Conservation (phyloP, 257 asterid species). For the Prunella vulgaris region DNA sequence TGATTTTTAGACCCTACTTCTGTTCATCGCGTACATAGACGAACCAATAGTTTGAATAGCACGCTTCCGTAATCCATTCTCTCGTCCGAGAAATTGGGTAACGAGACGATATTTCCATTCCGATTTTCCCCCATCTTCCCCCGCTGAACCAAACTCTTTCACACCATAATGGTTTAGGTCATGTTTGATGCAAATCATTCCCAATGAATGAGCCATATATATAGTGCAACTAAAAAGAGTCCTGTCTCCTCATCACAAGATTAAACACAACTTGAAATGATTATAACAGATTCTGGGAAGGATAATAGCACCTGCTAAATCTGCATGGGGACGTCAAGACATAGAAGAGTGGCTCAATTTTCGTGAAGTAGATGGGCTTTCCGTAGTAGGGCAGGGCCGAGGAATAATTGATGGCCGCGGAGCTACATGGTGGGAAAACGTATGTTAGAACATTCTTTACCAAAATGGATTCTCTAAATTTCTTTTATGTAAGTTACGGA, state of each 20-base stretch:
- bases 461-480: neutral
- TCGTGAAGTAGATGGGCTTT: slow-evolving; percentile 28
- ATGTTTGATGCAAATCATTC: neutral
- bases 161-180: neutral
- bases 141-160: neutral
- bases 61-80: too few species aligned
- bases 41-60: too few species aligned
- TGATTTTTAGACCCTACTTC: too few species aligned
- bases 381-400: slow-evolving; percentile 30
- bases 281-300: slow-evolving; percentile 34
- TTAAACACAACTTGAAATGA: neutral
- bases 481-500: neutral
- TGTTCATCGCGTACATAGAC: too few species aligned
- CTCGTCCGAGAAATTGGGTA: too few species aligned
- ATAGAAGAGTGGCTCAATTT: slow-evolving; percentile 36
- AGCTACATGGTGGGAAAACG: slow-evolving; percentile 35
- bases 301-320: slow-evolving; percentile 40
- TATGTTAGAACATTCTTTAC: slow-evolving; percentile 1
- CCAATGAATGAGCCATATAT: neutral
- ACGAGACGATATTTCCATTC: too few species aligned
- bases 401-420: slow-evolving; percentile 49
- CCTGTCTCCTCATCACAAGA: neutral
- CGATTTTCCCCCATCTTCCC: too few species aligned
- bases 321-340: slow-evolving; percentile 24
- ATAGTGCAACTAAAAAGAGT: neutral